Evolutionary conservation across 164 flowering plant genomes (phyloP).

Genomic region (Dillenia suffruticosa): DNA sequence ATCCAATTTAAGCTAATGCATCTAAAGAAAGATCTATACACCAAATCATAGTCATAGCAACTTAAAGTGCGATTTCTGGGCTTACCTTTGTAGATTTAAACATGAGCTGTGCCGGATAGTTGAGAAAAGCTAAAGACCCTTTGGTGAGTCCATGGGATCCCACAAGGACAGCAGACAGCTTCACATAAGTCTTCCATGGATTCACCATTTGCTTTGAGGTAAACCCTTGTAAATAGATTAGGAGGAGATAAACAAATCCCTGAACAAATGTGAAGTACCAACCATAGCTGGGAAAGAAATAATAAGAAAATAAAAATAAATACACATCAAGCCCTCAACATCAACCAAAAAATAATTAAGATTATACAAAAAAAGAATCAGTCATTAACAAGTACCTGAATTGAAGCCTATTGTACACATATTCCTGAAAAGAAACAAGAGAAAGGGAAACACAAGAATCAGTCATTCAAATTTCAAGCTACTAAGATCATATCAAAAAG

Average conservation of each 20-base stretch:
- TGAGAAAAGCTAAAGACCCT: constrained; percentile 70
- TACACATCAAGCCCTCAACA: background rate
- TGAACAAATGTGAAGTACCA: constrained; percentile 83
- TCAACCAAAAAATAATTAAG: background rate
- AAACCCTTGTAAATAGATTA: constrained; percentile 63
- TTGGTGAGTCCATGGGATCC: constrained; percentile 75
- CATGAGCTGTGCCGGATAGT: constrained; percentile 80
- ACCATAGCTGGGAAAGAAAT: constrained; percentile 42
- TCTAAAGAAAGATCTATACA: no score
- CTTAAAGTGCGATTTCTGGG: background rate
- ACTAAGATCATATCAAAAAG: no score
- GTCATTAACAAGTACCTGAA: constrained; percentile 36
- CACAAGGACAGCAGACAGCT: constrained; percentile 71
- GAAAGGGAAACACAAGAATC: background rate
- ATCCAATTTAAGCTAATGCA: no score
- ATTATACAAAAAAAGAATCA: background rate
- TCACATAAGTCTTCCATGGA: constrained; percentile 71
- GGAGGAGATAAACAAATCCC: constrained; percentile 54
- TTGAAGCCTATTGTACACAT: constrained; percentile 60
- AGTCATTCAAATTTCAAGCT: no score
- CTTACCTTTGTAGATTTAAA: constrained; percentile 76
- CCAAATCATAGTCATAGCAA: no score
- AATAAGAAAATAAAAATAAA: background rate
- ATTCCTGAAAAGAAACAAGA: constrained; percentile 42
- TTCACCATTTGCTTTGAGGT: constrained; percentile 75